Evolutionary conservation across 2,329 filamentous ascomycete species (phyloP).

Genomic region (Verticillium longisporum): DNA sequence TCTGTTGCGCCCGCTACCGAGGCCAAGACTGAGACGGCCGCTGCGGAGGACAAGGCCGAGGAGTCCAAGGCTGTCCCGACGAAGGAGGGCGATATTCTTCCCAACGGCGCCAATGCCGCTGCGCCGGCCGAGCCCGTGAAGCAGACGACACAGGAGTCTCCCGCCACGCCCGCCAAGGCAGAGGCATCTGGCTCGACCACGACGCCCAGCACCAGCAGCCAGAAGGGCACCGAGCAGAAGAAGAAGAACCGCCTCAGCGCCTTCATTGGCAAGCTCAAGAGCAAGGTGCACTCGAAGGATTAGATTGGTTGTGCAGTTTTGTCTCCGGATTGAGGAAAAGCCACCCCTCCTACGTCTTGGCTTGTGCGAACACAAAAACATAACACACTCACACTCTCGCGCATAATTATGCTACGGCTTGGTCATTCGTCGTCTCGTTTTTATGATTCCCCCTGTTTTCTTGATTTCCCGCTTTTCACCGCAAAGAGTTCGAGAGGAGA

Average conservation of each 20-base stretch:
- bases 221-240: slow-evolving; percentile 38
- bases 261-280: slow-evolving; percentile 53
- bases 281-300: slow-evolving; percentile 31
- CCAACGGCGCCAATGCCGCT: slow-evolving; percentile 12
- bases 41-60: slow-evolving; percentile 12
- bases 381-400: slow-evolving; percentile 4
- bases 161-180: slow-evolving; percentile 10
- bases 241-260: slow-evolving; percentile 60
- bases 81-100: slow-evolving; percentile 6
- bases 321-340: slow-evolving; percentile 26
- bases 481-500: slow-evolving; percentile 10
- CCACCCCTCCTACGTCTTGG: slow-evolving; percentile 26
- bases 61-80: slow-evolving; percentile 7
- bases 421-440: slow-evolving; percentile 10
- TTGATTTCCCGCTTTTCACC: slow-evolving; percentile 8
- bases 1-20: not conserved
- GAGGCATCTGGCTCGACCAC: slow-evolving; percentile 7
- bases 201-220: slow-evolving; percentile 13
- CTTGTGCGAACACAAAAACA: slow-evolving; percentile 13
- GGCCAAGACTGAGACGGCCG: slow-evolving; percentile 1
- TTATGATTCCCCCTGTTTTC: slow-evolving; percentile 15
- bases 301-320: slow-evolving; percentile 2
- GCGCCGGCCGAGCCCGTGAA: not conserved
- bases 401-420: slow-evolving; percentile 8
- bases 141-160: slow-evolving; percentile 6